Percentiles rank a stretch among this genome's conserved stretches.
Conservation (phyloP, 2,329 filamentous ascomycete species). For the Ophiostoma perfectum region DNA sequence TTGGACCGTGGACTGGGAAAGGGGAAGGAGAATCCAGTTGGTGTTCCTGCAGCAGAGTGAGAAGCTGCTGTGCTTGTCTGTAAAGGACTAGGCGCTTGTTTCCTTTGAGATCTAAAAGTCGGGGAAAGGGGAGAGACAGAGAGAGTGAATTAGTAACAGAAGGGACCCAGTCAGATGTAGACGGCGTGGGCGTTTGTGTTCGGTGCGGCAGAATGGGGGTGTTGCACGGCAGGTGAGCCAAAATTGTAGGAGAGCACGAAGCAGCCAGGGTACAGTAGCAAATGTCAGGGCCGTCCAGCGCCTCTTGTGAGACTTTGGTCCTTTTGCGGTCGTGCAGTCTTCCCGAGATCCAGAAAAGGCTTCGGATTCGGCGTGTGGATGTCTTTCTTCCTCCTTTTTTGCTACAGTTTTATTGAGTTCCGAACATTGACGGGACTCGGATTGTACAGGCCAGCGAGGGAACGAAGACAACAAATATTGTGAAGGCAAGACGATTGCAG, state of each 20-base stretch:
- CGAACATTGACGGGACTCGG: too few species aligned
- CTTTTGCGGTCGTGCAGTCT: slow-evolving; percentile 17
- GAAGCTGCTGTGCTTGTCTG: slow-evolving; percentile 41
- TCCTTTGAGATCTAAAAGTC: slow-evolving; percentile 42
- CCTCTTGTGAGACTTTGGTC: slow-evolving; percentile 15
- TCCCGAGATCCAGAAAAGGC: not conserved
- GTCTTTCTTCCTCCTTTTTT: slow-evolving; percentile 3
- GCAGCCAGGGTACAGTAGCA: not conserved
- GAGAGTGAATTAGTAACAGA: slow-evolving; percentile 17
- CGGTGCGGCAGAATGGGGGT: slow-evolving; percentile 17
- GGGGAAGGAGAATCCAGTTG: slow-evolving; percentile 36
- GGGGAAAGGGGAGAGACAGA: not conserved
- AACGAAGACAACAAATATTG: not conserved
- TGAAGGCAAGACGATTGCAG: not conserved
- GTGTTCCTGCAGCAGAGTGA: slow-evolving; percentile 40
- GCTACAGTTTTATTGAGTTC: not conserved
- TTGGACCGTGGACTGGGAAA: slow-evolving; percentile 25
- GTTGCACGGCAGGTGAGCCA: slow-evolving; percentile 31
- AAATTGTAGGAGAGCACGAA: not conserved
- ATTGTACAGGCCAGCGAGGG: not conserved
- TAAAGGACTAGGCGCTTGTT: slow-evolving; percentile 47
- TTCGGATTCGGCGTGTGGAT: not conserved
- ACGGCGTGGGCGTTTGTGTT: slow-evolving; percentile 4
- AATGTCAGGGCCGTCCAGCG: slow-evolving; percentile 19
- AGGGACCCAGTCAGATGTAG: not conserved